Evolutionary conservation across 208 protist species (phyloP), one percentile per base, ranked within the genome.

Genomic region (Acanthamoeba polyphaga): DNA sequence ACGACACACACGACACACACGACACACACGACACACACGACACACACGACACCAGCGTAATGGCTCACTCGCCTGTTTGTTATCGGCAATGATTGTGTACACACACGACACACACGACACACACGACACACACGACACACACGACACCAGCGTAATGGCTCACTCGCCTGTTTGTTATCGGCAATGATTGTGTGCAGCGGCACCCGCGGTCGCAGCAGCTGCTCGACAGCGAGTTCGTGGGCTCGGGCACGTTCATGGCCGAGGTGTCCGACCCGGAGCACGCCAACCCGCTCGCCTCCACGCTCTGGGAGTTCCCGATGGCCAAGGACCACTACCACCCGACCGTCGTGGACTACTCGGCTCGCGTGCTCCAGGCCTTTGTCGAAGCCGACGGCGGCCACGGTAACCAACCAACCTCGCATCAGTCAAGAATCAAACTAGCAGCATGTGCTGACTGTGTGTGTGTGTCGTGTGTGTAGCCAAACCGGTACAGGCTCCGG

Each of bases 241-340:
- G 29, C 13, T 96, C 72, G 34, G 96, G 96, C 80, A 92, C 87
- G 9, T 97, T 95, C 53, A 62, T 94, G 80, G 1, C 38, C 4
- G 95, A 97, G 27, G 46, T 95, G 27, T 9, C 51, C 46, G 95
- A 96, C 68, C 95, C 95, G 19, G 96, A 97, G 58, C 76, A 97
- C 84, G 95, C 84, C 64, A 97, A 96, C 60, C 85, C 95, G 46
- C 93, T 97, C 10, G 85, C 96, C 19, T 49, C 95, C 32, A 95
- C 92, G 1, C 80, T 97, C 7, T 96, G 95, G 95, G 96, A 97
- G 70, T 62, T 97, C 5, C 70, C 87, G 5, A 22, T 68, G 3
- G 64, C 95, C 22, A 94, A 51, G 72, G 49, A 29, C 9, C 34
- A 76, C 7, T 84, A 88, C 58, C 95, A 96, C 64, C 95, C 94